Evolutionary conservation across 441 rosid species (phyloP), one percentile per base, ranked within the genome.

Genomic region (Gossypium schwendimanii): DNA sequence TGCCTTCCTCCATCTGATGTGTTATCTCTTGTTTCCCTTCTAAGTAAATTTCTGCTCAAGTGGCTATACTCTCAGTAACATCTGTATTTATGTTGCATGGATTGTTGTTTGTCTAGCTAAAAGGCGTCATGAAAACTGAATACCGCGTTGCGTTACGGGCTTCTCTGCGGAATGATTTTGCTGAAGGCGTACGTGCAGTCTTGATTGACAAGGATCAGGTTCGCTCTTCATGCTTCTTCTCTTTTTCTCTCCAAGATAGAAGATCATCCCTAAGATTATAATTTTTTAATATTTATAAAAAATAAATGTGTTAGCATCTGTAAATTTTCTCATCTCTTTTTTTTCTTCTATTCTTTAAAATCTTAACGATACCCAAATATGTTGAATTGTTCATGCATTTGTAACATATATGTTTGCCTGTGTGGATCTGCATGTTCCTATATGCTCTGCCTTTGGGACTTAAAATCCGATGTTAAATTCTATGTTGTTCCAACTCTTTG

Each of bases 161-260:
- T 54, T 89, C 96, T 17, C 72, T 91, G 73, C 85, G 97, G 33
- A 61, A 79, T 77, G 97, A 92, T 84, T 94, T 94, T 73, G 80
- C 86, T 81, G 97, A 94, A 87, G 99, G 97, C 54, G 97, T 94
- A 71, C 85, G 97, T 71, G 97, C 99, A 75, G 93, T 92, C 70
- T 83, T 94, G 83, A 86, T 94, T 68, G 97, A 92, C 87, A 92
- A 89, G 80, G 99, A 94, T 81, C 96, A 94, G 97, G 95, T 94
- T 75, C 15, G 54, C 23, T 72, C 76, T 76, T 77, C 47, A n/a
- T 64, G 76, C 60, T 14, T 11, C 44, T 61, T 33, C 39, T 33
- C 0, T 6, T 63, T 66, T 64, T 54, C 54, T 54, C 20, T 31
- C 11, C 4, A 63, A 8, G 23, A 63, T 63, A 36, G 60, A 12